Percentiles rank a stretch among this genome's conserved stretches.
These are phyloP conservation scores for Stephania yunnanensis DNA, from an alignment of 164 flowering plant genomes.

Conservation along the genomic window DNA sequence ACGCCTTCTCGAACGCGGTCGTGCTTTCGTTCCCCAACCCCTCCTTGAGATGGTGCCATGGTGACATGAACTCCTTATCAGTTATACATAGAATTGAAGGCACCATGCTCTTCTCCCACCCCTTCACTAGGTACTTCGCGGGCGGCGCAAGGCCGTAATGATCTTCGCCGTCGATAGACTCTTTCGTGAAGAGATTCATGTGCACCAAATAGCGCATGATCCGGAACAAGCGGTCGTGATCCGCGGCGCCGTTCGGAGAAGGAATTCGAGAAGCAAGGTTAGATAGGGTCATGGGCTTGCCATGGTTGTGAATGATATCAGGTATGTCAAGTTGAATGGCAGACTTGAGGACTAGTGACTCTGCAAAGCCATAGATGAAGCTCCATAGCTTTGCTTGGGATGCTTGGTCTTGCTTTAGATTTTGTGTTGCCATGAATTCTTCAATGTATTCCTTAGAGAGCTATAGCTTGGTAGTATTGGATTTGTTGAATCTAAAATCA, in stretches of 20 bases:
- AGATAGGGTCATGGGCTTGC: conserved; percentile 28
- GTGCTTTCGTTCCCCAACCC: background rate
- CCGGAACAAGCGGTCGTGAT: conserved; percentile 13
- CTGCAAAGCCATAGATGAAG: conserved; percentile 22
- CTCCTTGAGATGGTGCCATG: conserved; percentile 16
- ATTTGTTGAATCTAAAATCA: background rate
- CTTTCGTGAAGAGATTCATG: conserved; percentile 17
- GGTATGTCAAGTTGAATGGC: conserved; percentile 36
- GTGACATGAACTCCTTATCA: conserved; percentile 20
- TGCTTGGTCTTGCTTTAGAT: conserved; percentile 1
- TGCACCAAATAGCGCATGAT: conserved; percentile 31
- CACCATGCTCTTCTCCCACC: conserved; percentile 17
- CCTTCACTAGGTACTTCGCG: conserved; percentile 15
- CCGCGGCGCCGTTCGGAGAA: background rate
- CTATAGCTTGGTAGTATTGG: background rate
- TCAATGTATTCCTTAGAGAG: no score
- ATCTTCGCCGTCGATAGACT: background rate
- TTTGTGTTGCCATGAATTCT: background rate
- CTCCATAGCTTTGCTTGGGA: conserved; percentile 26
- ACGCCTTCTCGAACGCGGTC: conserved; percentile 27
- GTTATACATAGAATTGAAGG: conserved; percentile 7
- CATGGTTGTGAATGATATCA: conserved; percentile 38
- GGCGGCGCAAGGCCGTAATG: conserved; percentile 17
- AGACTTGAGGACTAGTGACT: conserved; percentile 28
- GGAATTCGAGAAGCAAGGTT: conserved; percentile 22